These are phyloP conservation scores for Prosopis cineraria DNA, from an alignment of 306 rosid species.

Conservation along the genomic window DNA sequence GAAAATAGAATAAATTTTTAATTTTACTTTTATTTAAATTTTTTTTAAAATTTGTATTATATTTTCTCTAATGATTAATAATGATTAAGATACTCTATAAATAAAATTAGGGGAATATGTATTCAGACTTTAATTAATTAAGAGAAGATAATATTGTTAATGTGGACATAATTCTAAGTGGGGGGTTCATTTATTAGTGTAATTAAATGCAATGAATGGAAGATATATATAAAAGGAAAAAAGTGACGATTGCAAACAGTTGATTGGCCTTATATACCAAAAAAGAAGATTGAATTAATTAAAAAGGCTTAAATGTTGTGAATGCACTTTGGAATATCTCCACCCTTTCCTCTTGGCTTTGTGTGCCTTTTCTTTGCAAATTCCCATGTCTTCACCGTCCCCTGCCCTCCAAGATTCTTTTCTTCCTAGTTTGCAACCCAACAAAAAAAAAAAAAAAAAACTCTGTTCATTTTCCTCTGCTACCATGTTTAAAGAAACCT, in stretches of 20 bases:
- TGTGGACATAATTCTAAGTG: not conserved
- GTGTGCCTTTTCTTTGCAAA: constrained; percentile 33
- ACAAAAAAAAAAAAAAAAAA: not conserved
- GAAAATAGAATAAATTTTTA: no score
- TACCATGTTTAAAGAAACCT: not conserved
- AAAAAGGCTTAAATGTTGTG: constrained; percentile 9
- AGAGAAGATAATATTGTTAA: no score
- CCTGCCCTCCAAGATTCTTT: constrained; percentile 34
- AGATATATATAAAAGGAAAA: not conserved
- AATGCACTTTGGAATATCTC: constrained; percentile 37
- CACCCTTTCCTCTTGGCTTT: constrained; percentile 33
- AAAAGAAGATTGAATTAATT: not conserved
- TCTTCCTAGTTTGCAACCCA: constrained; percentile 31
- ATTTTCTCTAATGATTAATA: no score
- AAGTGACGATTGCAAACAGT: not conserved
- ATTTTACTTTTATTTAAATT: no score
- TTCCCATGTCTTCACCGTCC: constrained; percentile 31
- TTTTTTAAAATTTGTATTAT: no score
- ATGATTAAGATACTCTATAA: no score
- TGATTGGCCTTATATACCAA: not conserved
- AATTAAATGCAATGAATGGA: not conserved
- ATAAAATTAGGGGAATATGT: no score
- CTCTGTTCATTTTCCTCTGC: not conserved
- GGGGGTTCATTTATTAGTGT: not conserved
- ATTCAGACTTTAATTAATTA: no score